phyloP scores from a whole-genome alignment of 352 stramenopile genomes.

The Pythium dissimile region DNA sequence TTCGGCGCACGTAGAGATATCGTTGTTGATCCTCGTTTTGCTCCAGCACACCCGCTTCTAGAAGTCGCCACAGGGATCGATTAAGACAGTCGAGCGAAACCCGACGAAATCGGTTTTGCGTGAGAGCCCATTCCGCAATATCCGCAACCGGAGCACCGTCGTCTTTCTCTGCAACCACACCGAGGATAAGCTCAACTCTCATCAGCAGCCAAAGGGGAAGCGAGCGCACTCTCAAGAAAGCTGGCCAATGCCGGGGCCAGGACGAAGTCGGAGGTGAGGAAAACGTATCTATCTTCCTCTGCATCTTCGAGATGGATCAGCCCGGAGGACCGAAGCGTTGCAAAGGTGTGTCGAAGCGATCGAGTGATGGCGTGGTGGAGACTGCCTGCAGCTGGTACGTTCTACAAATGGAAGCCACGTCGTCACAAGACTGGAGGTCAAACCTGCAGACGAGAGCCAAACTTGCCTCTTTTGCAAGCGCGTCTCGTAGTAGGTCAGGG shows the following conservation, averaged over 20 bases:
- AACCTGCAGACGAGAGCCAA: too few relatives aligned
- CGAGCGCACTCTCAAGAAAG: constrained; percentile 30
- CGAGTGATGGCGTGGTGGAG: constrained; percentile 13
- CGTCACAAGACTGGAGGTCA: background rate
- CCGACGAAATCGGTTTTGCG: constrained; percentile 40
- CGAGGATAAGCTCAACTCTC: too few relatives aligned
- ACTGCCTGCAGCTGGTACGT: background rate
- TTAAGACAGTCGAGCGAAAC: constrained; percentile 57
- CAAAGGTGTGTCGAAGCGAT: constrained; percentile 42
- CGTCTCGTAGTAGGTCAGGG: constrained; percentile 2
- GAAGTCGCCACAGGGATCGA: constrained; percentile 29
- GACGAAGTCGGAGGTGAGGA: constrained; percentile 45
- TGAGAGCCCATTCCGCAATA: constrained; percentile 45
- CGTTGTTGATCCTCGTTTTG: constrained; percentile 37
- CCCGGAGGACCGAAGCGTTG: constrained; percentile 34
- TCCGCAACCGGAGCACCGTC: constrained; percentile 37
- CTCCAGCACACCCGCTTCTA: constrained; percentile 22
- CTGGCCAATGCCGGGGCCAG: constrained; percentile 45
- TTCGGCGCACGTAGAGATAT: constrained; percentile 16
- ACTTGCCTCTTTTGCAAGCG: constrained; percentile 7
- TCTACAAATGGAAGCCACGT: background rate
- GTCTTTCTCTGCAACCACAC: constrained; percentile 29
- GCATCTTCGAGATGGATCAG: constrained; percentile 61
- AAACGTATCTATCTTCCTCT: constrained; percentile 43
- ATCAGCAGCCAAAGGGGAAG: background rate